phyloP scores from a whole-genome alignment of 371 early-diverging fungal species.

The Choanephora cucurbitarum region DNA sequence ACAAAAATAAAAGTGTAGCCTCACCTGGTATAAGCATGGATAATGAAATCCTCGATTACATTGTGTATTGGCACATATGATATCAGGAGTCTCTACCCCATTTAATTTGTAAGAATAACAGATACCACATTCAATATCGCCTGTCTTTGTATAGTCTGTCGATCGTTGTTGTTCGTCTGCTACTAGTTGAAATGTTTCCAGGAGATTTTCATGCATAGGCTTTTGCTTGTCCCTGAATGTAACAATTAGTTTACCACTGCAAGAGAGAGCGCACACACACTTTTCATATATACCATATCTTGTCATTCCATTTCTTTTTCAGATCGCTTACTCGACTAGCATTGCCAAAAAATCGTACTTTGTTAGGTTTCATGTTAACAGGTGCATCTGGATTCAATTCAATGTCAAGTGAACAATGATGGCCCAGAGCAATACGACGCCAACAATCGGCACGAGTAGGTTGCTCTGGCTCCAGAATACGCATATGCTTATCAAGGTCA shows the following conservation, averaged over 20 bases:
- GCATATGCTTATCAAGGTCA: constrained; percentile 40
- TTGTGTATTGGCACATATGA: constrained; percentile 30
- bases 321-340: constrained; percentile 31
- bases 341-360: constrained; percentile 44
- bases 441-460: constrained; percentile 35
- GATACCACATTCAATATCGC: constrained; percentile 46
- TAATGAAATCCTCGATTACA: constrained; percentile 48
- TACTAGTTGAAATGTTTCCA: constrained; percentile 13
- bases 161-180: neutral
- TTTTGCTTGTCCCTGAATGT: constrained; percentile 10
- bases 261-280: neutral
- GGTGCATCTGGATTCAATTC: constrained; percentile 33
- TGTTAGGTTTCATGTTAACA: constrained; percentile 12
- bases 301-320: constrained; percentile 23
- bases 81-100: constrained; percentile 30
- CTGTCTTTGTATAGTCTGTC: constrained; percentile 12
- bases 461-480: constrained; percentile 43
- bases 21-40: constrained; percentile 41
- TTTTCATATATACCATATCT: constrained; percentile 14
- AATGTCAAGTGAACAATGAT: constrained; percentile 47
- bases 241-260: too few species aligned
- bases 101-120: constrained; percentile 45
- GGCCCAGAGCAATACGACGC: constrained; percentile 45
- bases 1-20: too few species aligned
- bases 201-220: constrained; percentile 3